phyloP scores from a whole-genome alignment of 345 rosid genomes.

The Salix brachista region DNA sequence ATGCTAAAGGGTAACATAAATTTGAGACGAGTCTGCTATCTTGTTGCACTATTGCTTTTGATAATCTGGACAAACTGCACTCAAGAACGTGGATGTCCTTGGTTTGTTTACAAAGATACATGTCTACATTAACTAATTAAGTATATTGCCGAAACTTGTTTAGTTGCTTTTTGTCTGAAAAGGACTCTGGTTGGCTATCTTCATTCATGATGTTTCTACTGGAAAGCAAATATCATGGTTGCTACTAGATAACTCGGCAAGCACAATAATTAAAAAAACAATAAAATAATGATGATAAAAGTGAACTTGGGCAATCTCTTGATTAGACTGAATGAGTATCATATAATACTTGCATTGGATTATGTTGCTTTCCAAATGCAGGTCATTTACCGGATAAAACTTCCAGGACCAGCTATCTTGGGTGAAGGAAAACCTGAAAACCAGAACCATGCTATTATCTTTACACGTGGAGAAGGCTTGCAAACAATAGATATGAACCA shows the following conservation, averaged over 20 bases:
- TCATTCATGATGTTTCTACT: background rate
- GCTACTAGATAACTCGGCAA: background rate
- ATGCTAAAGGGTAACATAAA: background rate
- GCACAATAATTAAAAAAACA: no score
- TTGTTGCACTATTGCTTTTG: background rate
- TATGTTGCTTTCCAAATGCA: slow-evolving; percentile 24
- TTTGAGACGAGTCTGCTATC: background rate
- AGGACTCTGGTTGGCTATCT: background rate
- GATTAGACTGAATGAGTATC: background rate
- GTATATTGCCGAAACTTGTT: background rate
- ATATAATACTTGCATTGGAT: background rate
- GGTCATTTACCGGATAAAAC: slow-evolving; percentile 90
- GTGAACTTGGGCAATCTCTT: no score
- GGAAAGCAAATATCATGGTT: background rate
- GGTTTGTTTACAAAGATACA: no score
- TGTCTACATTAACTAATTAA: background rate
- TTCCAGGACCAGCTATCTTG: slow-evolving; percentile 95
- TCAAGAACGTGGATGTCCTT: background rate
- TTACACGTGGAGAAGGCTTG: slow-evolving; percentile 97
- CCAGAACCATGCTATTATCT: slow-evolving; percentile 95
- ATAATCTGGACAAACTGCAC: background rate
- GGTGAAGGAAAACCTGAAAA: slow-evolving; percentile 99
- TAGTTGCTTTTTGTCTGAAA: background rate
- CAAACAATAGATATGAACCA: slow-evolving; percentile 99
- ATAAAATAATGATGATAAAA: no score